These are phyloP conservation scores for Talaromyces piceae DNA, from an alignment of 2,329 filamentous ascomycete species.

Conservation along the genomic window DNA sequence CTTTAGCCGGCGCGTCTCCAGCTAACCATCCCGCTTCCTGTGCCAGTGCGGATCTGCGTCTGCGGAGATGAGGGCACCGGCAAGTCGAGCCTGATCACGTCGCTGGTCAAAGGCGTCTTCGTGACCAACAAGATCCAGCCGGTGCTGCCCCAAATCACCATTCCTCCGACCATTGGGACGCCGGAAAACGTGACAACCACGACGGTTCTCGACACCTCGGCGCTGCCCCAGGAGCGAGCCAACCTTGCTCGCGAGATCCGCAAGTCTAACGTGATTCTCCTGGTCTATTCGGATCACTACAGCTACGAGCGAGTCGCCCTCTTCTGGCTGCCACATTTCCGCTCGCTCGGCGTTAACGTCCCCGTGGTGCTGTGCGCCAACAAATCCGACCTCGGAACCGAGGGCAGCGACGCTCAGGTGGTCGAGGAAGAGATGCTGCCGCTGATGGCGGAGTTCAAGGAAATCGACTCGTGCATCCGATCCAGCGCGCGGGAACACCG, in stretches of 20 bases:
- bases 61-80: conserved; percentile 95
- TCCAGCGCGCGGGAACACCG: conserved; percentile 86
- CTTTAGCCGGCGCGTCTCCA: background rate
- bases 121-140: conserved; percentile 92
- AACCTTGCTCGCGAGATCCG: conserved; percentile 88
- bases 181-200: conserved; percentile 96
- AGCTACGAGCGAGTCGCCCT: conserved; percentile 95
- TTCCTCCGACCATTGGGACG: conserved; percentile 85
- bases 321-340: conserved; percentile 98
- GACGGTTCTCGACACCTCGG: conserved; percentile 87
- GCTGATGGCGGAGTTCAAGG: conserved; percentile 96
- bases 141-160: conserved; percentile 88
- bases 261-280: conserved; percentile 91
- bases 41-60: conserved; percentile 80
- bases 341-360: conserved; percentile 95
- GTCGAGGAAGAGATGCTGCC: conserved; percentile 97
- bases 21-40: background rate
- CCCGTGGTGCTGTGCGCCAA: conserved; percentile 95
- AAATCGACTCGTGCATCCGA: conserved; percentile 95
- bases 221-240: conserved; percentile 84
- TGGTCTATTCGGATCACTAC: conserved; percentile 98
- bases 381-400: conserved; percentile 80
- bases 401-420: conserved; percentile 71
- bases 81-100: conserved; percentile 88
- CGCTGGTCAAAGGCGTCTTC: conserved; percentile 94